A percentile compares a stretch with the other conserved stretches of the same genome.
phyloP scores from a whole-genome alignment of 139 green algal genomes.

The Coccomyxa sp. region DNA sequence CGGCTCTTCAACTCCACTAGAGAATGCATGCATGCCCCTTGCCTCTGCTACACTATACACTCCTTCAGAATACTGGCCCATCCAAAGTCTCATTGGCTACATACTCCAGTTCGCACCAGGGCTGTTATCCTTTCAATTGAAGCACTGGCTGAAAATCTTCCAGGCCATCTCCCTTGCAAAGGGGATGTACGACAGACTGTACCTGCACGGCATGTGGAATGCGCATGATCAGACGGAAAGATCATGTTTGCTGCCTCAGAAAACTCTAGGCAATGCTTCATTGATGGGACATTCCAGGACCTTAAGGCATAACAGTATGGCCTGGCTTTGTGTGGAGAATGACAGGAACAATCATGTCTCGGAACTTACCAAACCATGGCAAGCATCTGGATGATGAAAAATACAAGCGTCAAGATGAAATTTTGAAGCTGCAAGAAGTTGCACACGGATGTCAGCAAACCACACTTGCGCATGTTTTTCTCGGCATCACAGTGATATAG shows the following conservation, averaged over 20 bases:
- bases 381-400: slow-evolving; percentile 31
- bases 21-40: no score
- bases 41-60: no score
- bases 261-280: not conserved
- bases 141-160: slow-evolving; percentile 10
- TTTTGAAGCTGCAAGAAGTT: slow-evolving; percentile 17
- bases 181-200: slow-evolving; percentile 46
- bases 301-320: not conserved
- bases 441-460: not conserved
- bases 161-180: slow-evolving; percentile 23
- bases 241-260: not conserved
- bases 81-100: no score
- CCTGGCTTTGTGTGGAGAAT: not conserved
- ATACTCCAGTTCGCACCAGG: not conserved
- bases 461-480: not conserved
- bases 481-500: not conserved
- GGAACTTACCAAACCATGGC: slow-evolving; percentile 26
- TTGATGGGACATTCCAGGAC: not conserved
- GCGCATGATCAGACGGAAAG: not conserved
- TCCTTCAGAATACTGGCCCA: no score
- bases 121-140: slow-evolving; percentile 1
- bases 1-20: no score
- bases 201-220: slow-evolving; percentile 21
- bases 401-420: slow-evolving; percentile 32
- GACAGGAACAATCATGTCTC: not conserved